Evolutionary conservation across 139 green algal species (phyloP).

Genomic region (Tetratostichococcus sp.): DNA sequence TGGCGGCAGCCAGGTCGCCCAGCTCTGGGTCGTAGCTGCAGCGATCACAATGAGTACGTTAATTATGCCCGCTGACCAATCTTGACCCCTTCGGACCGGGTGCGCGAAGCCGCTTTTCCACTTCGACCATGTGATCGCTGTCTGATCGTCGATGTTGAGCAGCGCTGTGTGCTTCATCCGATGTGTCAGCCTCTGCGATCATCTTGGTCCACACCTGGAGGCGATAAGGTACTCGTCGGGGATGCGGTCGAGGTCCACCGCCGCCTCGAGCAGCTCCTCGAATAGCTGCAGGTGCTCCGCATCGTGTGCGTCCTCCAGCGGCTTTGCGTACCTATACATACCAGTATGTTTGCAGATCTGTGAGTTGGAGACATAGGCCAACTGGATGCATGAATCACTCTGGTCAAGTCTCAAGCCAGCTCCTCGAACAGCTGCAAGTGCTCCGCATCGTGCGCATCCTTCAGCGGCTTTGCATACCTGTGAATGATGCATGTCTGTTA

Average conservation of each 20-base stretch:
- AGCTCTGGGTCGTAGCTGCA: conserved; percentile 74
- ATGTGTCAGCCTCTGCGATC: too few species aligned
- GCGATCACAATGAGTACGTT: too few species aligned
- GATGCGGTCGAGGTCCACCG: conserved; percentile 86
- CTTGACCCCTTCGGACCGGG: too few species aligned
- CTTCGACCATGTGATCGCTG: too few species aligned
- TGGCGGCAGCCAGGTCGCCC: conserved; percentile 19
- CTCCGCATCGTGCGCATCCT: conserved; percentile 68
- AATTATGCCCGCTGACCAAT: too few species aligned
- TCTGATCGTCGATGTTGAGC: too few species aligned
- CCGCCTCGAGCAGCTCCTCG: conserved; percentile 91
- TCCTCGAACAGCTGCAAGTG: conserved; percentile 93
- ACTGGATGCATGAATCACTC: neutral
- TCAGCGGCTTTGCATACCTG: neutral
- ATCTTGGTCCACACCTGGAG: too few species aligned
- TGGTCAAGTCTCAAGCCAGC: too few species aligned
- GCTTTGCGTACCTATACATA: conserved; percentile 55
- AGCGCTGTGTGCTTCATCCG: too few species aligned
- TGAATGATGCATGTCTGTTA: too few species aligned
- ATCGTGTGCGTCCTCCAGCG: conserved; percentile 61
- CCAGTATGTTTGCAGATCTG: too few species aligned
- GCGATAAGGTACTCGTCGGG: conserved; percentile 93
- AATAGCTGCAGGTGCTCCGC: conserved; percentile 86
- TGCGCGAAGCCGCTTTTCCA: too few species aligned
- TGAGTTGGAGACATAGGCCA: neutral